Evolutionary conservation across 805 yeast genomes (phyloP), one percentile per base, ranked within the genome.

Genomic region (Lipomyces sp.): DNA sequence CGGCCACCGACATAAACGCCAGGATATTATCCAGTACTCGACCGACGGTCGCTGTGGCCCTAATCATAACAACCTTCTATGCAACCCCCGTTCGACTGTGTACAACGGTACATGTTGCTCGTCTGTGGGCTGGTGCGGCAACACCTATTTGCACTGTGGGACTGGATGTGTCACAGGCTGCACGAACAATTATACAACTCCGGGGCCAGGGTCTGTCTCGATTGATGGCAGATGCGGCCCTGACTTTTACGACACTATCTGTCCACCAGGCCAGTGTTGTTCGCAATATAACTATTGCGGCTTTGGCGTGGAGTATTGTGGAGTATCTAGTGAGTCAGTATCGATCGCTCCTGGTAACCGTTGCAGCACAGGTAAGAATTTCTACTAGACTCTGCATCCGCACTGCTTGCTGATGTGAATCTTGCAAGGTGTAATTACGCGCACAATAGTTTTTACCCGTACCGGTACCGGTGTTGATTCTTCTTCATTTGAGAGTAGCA

Each of bases 271-370:
- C 11, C 39, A 45, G n/a, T 65, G 69, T 53, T 65, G 69, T 42
- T 65, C 69, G 11, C 58, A 62, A 48, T 59, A 63, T n/a, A 64
- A 66, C 15, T 62, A 65, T n/a, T 65, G 69, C 35, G 69, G 69
- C 29, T 30, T n/a, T 13, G 39, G 59, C 7, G 63, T 53, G 11
- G 61, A 34, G 30, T 56, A 65, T 18, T 65, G 69, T 33, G 66
- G 66, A 15, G 6, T 39, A 55, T 35, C 34, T 51, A 51, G 54
- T 55, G 59, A 33, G 59, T 55, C 33, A 18, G n/a, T 37, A 13
- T 42, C 48, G 24, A 42, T 15, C 48, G 15, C 48, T 42, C 15
- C 24, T 15, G n/a, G 48, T 42, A 13, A 42, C n/a, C 24, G 2
- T 11, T 42, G 48, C 7, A 15, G 10, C 18, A 42, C n/a, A 42